Evolutionary conservation across 2,329 filamentous ascomycete species (phyloP).

Genomic region (Hypomyces perniciosus): DNA sequence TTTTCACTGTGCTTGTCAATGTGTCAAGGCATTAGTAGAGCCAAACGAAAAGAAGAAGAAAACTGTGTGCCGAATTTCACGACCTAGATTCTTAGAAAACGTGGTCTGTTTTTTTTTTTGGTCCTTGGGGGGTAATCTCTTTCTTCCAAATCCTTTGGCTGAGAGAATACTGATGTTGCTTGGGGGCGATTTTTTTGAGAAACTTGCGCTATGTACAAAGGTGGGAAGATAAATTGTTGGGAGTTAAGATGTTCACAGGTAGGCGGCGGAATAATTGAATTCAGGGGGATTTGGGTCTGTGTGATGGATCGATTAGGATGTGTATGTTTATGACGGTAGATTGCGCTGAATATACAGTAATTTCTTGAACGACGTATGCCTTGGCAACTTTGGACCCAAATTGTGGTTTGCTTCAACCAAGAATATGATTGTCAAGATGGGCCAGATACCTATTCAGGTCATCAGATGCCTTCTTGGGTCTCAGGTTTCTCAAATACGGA

Average conservation of each 20-base stretch:
- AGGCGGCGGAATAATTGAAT: neutral
- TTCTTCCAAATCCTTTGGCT: neutral
- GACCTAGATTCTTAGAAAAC: neutral
- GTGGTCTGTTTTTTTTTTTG: neutral
- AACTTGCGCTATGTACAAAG: no score
- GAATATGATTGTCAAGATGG: no score
- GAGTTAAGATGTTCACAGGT: neutral
- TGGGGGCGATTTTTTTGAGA: neutral
- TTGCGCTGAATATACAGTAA: neutral
- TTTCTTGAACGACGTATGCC: neutral
- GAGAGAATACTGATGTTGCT: neutral
- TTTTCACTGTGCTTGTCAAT: conserved; percentile 69
- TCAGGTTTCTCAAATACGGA: no score
- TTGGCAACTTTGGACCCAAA: no score
- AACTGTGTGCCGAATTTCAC: neutral
- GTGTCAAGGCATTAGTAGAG: conserved; percentile 30
- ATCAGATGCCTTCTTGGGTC: no score
- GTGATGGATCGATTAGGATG: neutral
- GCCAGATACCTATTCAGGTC: no score
- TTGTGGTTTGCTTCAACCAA: no score
- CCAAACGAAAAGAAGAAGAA: conserved; percentile 17
- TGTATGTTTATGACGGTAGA: neutral
- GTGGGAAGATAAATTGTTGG: neutral
- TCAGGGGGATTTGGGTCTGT: neutral
- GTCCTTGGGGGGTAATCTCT: neutral